A percentile compares a stretch with the other conserved stretches of the same genome.
Conservation (phyloP, 2,329 filamentous ascomycete species). For the Trichoderma sp. region DNA sequence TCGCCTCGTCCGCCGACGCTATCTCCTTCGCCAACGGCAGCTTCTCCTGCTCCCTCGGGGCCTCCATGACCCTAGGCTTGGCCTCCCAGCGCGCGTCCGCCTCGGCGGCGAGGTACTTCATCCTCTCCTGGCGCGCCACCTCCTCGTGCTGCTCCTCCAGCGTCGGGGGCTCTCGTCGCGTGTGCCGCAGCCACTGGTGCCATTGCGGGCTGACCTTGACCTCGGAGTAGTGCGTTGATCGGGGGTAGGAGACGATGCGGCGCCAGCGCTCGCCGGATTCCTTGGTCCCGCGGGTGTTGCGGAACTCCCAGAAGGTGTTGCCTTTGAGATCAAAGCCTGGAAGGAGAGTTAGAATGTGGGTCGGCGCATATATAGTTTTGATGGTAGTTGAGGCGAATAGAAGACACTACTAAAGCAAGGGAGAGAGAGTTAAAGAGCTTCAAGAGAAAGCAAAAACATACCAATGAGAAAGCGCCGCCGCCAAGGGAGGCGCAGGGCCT, state of each 20-base stretch:
- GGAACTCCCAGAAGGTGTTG: constrained; percentile 70
- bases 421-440: background rate
- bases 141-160: constrained; percentile 58
- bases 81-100: constrained; percentile 64
- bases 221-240: constrained; percentile 52
- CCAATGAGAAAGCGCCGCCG: constrained; percentile 62
- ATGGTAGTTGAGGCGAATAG: background rate
- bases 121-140: constrained; percentile 49
- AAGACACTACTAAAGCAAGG: background rate
- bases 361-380: background rate
- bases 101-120: constrained; percentile 56
- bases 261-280: constrained; percentile 48
- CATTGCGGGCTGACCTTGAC: constrained; percentile 60
- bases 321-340: constrained; percentile 63
- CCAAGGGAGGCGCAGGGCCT: constrained; percentile 61
- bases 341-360: background rate
- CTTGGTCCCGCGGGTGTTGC: constrained; percentile 44
- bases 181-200: constrained; percentile 68
- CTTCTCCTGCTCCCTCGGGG: constrained; percentile 26
- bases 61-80: constrained; percentile 51
- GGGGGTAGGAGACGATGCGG: constrained; percentile 61
- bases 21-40: background rate
- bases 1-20: background rate
- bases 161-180: constrained; percentile 52
- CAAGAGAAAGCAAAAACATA: constrained; percentile 32